Base-by-base conservation (phyloP, 495 filamentous ascomycete species). In the Aspergillus nanangensis region DNA sequence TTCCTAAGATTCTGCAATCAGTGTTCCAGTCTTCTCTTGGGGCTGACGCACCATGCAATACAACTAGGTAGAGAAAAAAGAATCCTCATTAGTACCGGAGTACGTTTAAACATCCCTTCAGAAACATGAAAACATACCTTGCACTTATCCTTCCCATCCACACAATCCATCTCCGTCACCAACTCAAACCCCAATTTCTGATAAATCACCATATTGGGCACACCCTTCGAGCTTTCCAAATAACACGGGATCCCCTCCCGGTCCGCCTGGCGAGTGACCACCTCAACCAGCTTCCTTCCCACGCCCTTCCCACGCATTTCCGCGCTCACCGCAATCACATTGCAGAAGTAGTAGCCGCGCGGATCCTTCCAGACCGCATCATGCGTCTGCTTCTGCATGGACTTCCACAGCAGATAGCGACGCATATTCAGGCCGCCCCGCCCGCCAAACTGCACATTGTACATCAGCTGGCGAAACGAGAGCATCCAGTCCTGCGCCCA, bases 261-360 rank as follows among this genome's bases (percentile, higher is more conserved):
- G 53, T 86, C 82, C 9, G 83, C 83, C 51, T 58, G 60, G 42
- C 74, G 62, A 24, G 79, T 78, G 4, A 86, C 78, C 25, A 68
- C 60, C 55, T 78, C 63, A 57, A 85, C 78, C 41, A 87, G 61
- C 45, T 66, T 62, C 46, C 74, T 74, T 4, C 82, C 83, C 4
- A 86, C 68, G 0, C 83, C 82, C 57, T 65, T 75, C 2, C 77
- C 76, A 50, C 83, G 79, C 47, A 69, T 72, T 36, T 74, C 67
- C 2, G 79, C 76, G 19, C 72, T 60, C n/a, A 86, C 82, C 2
- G 80, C 80, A 45, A 87, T 71, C 40, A 86, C 80, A 57, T 84
- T 87, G 48, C 82, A 79, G 50, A 86, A 87, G 50, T 85, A 86
- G 55, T 87, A 87, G 0, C 83, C 83, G 0, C 60, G 56, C 3